Evolutionary conservation across 2,329 filamentous ascomycete species (phyloP), one percentile per base, ranked within the genome.

Genomic region (Arthrinium phaeospermum): DNA sequence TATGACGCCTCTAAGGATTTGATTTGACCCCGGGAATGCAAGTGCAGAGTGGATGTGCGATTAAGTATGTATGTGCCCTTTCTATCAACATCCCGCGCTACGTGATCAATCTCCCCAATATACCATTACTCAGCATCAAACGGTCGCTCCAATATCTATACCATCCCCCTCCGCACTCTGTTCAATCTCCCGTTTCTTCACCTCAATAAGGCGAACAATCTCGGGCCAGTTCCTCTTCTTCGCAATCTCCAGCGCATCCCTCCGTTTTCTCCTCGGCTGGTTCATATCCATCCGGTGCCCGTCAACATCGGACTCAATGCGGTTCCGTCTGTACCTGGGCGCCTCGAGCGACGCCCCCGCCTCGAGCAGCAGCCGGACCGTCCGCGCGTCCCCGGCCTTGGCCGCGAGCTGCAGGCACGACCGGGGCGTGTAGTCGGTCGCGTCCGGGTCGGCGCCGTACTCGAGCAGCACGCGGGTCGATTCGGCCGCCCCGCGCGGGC

Each of bases 371-470:
- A 6, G 22, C 64, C 27, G 27, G 64, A 68, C 37, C 14, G 41
- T 45, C 64, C 24, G 5, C 1, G 67, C 10, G 24, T 46, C n/a
- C n/a, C 41, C 67, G 16, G 41, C 19, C 41, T 27, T 44, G 4
- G 67, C 41, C 41, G 67, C 67, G 3, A 47, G n/a, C 10, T 68
- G 41, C 22, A 68, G 41, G n/a, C 67, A 68, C 67, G 67, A 46
- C 41, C 67, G 67, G 3, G 41, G 67, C 27, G 14, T 19, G n/a
- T 19, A 4, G 41, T 68, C n/a, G 2, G 67, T 68, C 12, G n/a
- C 67, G 12, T 46, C 41, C 3, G 41, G 67, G 41, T 45, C 10
- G 12, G 22, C 67, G 13, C 67, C 67, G 7, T 30, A 46, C 67
- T 68, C 67, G 10, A 68, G 67, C n/a, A 68, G 30, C n/a, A 68